Evolutionary conservation across 495 filamentous ascomycete genomes (phyloP), one percentile per base, ranked within the genome.

Genomic region (Penicillium angulare): DNA sequence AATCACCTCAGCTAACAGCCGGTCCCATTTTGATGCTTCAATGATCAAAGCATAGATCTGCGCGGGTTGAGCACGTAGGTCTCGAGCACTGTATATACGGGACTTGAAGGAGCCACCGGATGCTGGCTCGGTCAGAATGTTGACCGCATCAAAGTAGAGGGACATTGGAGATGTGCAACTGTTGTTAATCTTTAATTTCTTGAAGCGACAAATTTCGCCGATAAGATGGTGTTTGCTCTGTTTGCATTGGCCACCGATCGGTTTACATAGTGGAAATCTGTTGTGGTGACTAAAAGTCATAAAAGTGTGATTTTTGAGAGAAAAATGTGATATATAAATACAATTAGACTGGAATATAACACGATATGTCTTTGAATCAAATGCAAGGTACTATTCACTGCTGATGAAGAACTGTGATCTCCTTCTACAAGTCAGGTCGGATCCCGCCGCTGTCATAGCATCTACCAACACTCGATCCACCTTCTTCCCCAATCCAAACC

Each of bases 111-210:
- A 92, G 26, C 87, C 88, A 18, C 84, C 81, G 10, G 75, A 63
- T 12, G 80, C 79, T n/a, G 84, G 69, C 15, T 79, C 79, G 3
- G 80, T 80, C 42, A 98, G 72, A 33, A 96, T 70, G 7, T 77
- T 70, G 3, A 88, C 90, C 20, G 90, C 86, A 69, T 98, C 93
- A 65, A 93, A 86, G 71, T 98, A 98, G 51, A 98, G 88, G 40
- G 92, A 96, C 93, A 98, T 95, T 35, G 51, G 36, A 15, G 18
- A 15, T n/a, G 41, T n/a, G n/a, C n/a, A n/a, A n/a, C n/a, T 5
- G 23, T n/a, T 40, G 47, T 32, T 33, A 24, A 20, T 7, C 10
- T 5, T 29, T 29, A 9, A 10, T 24, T 24, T 36, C 23, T 23
- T 45, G 31, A 49, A 42, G 27, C 38, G 51, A 47, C 32, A 57